Evolutionary conservation across 2,329 filamentous ascomycete genomes (phyloP), one percentile per base, ranked within the genome.

Genomic region (Talaromyces atroroseus): DNA sequence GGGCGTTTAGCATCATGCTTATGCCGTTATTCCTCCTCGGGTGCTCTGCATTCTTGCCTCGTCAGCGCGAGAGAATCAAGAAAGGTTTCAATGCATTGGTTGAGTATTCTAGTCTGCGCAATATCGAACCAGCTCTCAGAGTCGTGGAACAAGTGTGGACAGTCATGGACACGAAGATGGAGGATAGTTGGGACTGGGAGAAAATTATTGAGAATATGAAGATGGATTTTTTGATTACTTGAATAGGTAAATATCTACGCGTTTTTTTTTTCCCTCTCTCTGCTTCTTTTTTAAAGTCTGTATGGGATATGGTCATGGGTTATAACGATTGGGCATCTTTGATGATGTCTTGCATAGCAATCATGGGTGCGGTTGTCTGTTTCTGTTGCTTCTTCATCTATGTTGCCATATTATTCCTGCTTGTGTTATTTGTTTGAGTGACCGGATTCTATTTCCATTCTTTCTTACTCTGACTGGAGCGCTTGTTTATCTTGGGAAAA

Each of bases 161-260:
- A 57, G 71, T 82, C 54, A 85, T 85, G 82, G 82, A 85, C 61
- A 73, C 70, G 18, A 76, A 75, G 1, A 79, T 79, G 51, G 75
- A 78, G 57, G 78, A 82, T 56, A 80, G 78, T 54, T 85, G 82
- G 82, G 82, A 85, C 66, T 85, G 82, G 82, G 82, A 85, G 68
- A 79, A 73, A 58, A 81, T 84, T 58, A 82, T 85, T 59, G 71
- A 76, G 49, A 74, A 76, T 50, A 80, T 82, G 71, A 78, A 80
- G 20, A 83, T 81, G 77, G 82, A 85, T 63, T 84, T 85, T 61
- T 70, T 85, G 61, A 78, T 83, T 59, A 84, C 82, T 60, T 85
- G 68, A 76, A 18, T 10, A 29, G 48, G 54, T 34, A 26, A 52
- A 21, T 38, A 32, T 44, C 42, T 49, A 32, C 53, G 52, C 45